These are phyloP conservation scores for Lichtheimia ornata DNA, from an alignment of 371 early-diverging fungal species.

Conservation along the genomic window DNA sequence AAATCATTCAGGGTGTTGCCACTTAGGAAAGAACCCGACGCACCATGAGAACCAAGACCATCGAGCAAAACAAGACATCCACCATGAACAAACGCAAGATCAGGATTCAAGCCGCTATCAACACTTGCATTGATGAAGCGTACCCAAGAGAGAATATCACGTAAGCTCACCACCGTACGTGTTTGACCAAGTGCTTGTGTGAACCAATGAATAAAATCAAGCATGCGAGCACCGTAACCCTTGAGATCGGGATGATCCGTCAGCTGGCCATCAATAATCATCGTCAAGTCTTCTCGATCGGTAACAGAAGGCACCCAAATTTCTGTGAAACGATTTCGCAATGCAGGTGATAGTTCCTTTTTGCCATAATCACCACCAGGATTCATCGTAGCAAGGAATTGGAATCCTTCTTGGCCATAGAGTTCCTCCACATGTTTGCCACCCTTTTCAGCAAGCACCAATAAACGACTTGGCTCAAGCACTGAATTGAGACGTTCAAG, in stretches of 20 bases:
- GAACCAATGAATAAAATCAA: conserved; percentile 64
- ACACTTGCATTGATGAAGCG: conserved; percentile 72
- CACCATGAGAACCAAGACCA: conserved; percentile 89
- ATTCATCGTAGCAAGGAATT: conserved; percentile 99
- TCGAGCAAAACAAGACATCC: conserved; percentile 94
- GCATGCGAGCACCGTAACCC: conserved; percentile 41
- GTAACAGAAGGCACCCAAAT: conserved; percentile 94
- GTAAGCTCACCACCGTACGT: conserved; percentile 68
- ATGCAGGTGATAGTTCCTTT: conserved; percentile 98
- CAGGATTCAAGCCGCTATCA: conserved; percentile 30
- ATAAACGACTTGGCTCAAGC: conserved; percentile 88
- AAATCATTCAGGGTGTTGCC: conserved; percentile 50
- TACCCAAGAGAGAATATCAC: conserved; percentile 95
- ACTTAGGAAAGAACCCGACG: conserved; percentile 68
- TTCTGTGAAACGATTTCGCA: conserved; percentile 99
- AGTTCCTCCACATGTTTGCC: conserved; percentile 75
- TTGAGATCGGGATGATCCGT: conserved; percentile 42
- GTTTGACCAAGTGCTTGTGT: conserved; percentile 47
- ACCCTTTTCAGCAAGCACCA: conserved; percentile 95
- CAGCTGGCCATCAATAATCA: conserved; percentile 76
- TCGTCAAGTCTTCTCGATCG: conserved; percentile 75
- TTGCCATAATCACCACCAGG: conserved; percentile 99
- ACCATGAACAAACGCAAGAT: conserved; percentile 83
- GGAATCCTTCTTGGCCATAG: conserved; percentile 75
- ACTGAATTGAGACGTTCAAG: conserved; percentile 99